A percentile compares a stretch with the other conserved stretches of the same genome.
phyloP scores from a whole-genome alignment of 1,284 basidiomycete genomes.

The Cutaneotrichosporon cavernicola region DNA sequence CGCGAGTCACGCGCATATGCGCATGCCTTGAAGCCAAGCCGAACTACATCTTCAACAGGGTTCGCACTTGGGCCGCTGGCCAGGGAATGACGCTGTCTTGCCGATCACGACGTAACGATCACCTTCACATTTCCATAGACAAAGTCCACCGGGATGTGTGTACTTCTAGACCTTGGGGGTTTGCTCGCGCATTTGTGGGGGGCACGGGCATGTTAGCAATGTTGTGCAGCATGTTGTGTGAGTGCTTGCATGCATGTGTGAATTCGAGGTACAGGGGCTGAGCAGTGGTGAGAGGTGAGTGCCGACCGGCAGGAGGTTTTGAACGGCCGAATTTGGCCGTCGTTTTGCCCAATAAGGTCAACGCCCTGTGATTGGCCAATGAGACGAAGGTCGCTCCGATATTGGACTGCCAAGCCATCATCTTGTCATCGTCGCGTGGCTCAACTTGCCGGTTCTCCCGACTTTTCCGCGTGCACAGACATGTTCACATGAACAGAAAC shows the following conservation, averaged over 20 bases:
- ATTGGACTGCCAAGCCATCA: not conserved
- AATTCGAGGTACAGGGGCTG: too few species aligned
- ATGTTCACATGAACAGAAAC: too few species aligned
- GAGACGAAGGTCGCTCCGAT: not conserved
- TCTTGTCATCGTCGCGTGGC: too few species aligned
- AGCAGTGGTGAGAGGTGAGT: not conserved
- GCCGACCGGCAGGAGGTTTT: not conserved
- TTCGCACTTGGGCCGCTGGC: not conserved
- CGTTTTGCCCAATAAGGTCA: not conserved
- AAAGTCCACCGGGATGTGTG: conserved; percentile 23
- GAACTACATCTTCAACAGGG: not conserved
- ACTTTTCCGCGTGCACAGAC: too few species aligned
- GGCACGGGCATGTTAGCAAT: conserved; percentile 14
- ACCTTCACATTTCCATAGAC: conserved; percentile 8
- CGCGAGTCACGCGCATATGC: not conserved
- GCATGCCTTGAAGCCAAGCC: not conserved
- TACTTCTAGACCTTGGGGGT: conserved; percentile 20
- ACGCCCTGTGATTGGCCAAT: not conserved
- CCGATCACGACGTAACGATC: not conserved
- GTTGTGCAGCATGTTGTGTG: conserved; percentile 4
- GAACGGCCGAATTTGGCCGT: conserved; percentile 1
- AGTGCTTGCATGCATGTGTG: too few species aligned
- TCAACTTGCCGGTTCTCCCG: too few species aligned
- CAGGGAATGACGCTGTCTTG: not conserved
- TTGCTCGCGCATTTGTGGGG: not conserved